Evolutionary conservation across 1,284 basidiomycete species (phyloP).

Genomic region (Leccinum variabile): DNA sequence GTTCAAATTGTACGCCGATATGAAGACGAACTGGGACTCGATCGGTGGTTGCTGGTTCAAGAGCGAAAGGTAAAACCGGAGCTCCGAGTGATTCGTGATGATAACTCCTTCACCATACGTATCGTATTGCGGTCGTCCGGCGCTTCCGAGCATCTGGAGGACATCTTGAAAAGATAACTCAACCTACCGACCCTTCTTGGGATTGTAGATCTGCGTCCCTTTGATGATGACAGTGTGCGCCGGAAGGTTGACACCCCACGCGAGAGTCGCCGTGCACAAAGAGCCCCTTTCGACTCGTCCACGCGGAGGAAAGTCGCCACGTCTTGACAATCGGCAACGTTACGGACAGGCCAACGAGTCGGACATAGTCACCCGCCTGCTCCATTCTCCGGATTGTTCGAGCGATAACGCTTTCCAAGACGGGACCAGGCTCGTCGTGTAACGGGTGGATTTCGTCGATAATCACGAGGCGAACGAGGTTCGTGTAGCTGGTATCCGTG

Average conservation of each 20-base stretch:
- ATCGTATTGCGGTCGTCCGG: conserved; percentile 97
- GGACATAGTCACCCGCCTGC: conserved; percentile 63
- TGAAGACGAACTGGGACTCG: conserved; percentile 92
- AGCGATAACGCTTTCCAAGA: too few species aligned
- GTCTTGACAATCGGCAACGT: conserved; percentile 96
- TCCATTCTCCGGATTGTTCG: too few species aligned
- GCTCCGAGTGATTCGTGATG: conserved; percentile 95
- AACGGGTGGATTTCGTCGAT: too few species aligned
- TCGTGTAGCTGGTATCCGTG: too few species aligned
- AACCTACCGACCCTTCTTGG: conserved; percentile 97
- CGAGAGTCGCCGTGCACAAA: conserved; percentile 97
- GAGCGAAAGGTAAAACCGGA: conserved; percentile 95
- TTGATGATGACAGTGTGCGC: conserved; percentile 99
- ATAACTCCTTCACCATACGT: conserved; percentile 98
- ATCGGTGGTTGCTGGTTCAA: conserved; percentile 97
- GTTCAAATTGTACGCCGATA: conserved; percentile 94
- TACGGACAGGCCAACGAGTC: conserved; percentile 93
- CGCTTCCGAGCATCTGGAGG: conserved; percentile 97
- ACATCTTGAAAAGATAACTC: conserved; percentile 97
- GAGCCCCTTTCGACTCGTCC: conserved; percentile 88
- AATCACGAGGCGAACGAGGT: too few species aligned
- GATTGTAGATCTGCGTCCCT: conserved; percentile 99
- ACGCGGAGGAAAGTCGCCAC: conserved; percentile 99
- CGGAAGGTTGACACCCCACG: conserved; percentile 99
- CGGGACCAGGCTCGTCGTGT: too few species aligned